phyloP scores from a whole-genome alignment of 2,329 filamentous ascomycete genomes.

The Cryphonectria naterciae region DNA sequence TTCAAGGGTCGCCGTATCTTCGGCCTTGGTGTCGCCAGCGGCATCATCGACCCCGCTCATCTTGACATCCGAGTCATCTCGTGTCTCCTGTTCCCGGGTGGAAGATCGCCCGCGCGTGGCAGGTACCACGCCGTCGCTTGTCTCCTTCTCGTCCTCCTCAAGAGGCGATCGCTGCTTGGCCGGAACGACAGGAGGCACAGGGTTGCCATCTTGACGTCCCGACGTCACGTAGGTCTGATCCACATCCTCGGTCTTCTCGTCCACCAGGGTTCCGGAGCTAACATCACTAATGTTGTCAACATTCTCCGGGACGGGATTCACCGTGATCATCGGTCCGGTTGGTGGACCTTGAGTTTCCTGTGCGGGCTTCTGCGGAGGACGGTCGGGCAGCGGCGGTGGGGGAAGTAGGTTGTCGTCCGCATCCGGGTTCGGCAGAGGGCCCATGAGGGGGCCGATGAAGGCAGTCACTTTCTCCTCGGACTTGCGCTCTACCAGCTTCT shows the following conservation, averaged over 20 bases:
- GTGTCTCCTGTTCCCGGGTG: conserved; percentile 22
- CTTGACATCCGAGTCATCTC: conserved; percentile 21
- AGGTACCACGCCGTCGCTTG: conserved; percentile 5
- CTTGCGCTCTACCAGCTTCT: conserved; percentile 33
- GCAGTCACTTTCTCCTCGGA: conserved; percentile 24
- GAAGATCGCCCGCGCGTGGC: conserved; percentile 1
- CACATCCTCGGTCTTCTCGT: conserved; percentile 44
- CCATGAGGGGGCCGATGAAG: conserved; percentile 18
- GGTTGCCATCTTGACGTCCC: conserved; percentile 9
- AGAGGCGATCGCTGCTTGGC: conserved; percentile 34
- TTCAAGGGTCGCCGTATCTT: conserved; percentile 44
- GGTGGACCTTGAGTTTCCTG: conserved; percentile 25
- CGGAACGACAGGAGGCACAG: conserved; percentile 27
- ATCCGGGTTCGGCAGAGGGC: conserved; percentile 2
- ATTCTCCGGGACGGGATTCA: conserved; percentile 36
- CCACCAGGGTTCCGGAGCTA: conserved; percentile 59
- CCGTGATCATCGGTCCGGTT: conserved; percentile 31
- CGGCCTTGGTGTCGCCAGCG: conserved; percentile 32
- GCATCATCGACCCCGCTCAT: conserved; percentile 32
- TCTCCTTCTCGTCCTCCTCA: conserved; percentile 29
- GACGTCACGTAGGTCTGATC: conserved; percentile 42
- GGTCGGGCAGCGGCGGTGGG: conserved; percentile 56
- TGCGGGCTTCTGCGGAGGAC: conserved; percentile 48
- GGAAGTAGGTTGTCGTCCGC: conserved; percentile 27
- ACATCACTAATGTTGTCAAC: conserved; percentile 50